Evolutionary conservation across 164 flowering plant species (phyloP), one percentile per base, ranked within the genome.

Genomic region (Magnolia changhungtana): DNA sequence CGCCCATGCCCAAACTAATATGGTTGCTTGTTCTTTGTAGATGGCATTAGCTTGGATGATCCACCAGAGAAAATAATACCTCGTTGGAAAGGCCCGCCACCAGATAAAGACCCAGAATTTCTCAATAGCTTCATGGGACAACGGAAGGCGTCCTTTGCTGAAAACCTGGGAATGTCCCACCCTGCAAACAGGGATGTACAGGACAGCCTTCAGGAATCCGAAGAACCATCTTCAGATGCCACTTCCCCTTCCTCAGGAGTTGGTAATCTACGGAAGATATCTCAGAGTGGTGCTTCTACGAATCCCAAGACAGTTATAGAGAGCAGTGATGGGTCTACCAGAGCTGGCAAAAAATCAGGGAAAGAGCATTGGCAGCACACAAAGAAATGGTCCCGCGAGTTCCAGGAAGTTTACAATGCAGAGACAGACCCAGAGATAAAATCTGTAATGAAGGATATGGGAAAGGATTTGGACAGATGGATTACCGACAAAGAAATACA

Each of bases 361-460:
- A 92, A 90, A 83, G 99, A 95, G 82, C 91, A 78, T 79, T 95
- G 99, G 99, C 89, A 93, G 81, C 97, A 95, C 83, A 95, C 96
- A 7, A 95, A 95, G 86, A 95, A 93, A 85, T 92, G 95, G 97
- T 86, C 96, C 37, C 91, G 82, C 27, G 95, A 88, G 37, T 93
- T 93, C 78, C 73, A 91, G 75, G 94, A 95, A 61, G 83, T 85
- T 71, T 95, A 92, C 72, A 93, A 92, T 83, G 87, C 90, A 37
- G 96, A 90, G 84, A 91, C 81, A 84, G 93, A 95, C 80, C 95
- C 98, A 50, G 99, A 93, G 87, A 78, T 89, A 67, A 93, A 93
- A 84, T 86, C 94, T 63, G 72, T 78, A 18, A 90, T 93, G 96
- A 92, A 83, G 80, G 94, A 91, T 78, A 88, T 92, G 45, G 99